Base-by-base conservation (phyloP, 1,284 basidiomycete species). In the Marasmius oreades region DNA sequence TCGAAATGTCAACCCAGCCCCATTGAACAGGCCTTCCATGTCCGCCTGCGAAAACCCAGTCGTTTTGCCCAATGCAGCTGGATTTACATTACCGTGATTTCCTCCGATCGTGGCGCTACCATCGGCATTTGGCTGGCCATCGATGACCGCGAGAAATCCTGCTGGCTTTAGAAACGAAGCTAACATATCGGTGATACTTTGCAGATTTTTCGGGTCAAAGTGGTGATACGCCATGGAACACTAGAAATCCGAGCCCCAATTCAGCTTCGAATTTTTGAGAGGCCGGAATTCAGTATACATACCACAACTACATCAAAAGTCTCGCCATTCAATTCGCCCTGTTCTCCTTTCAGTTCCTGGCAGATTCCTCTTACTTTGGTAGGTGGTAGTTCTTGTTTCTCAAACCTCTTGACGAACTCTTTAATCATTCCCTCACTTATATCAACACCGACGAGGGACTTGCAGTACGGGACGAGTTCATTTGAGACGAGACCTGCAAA, bases 141-240 rank as follows among this genome's bases (percentile, higher is more conserved):
- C 87, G 12, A 76, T 69, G 3, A 90, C 78, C 36, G 89, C 67
- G 0, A 90, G 73, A 7, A 69, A 70, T 6, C 86, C 88, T 2
- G 79, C 77, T 0, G 85, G 83, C 56, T 83, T 85, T 56, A 90
- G 71, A 65, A 82, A 81, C 20, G 68, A 71, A 4, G 72, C 72
- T 11, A 90, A 77, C 1, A 69, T 70, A 22, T 69, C 69, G 2
- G 85, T 88, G 24, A 76, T 77, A 4, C 72, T 72, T 3, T 71
- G 68, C 57, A 85, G 75, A 23, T 77, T 47, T 11, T 8, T 16
- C n/a, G 45, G 76, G 1, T 70, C 61, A 60, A 90, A 77, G 65
- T 90, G 88, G 63, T 90, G 88, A 62, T 86, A 90, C 1, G 88
- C 75, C 54, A 78, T 74, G 4, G 79, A 73, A 64, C 87, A 90